A percentile compares a stretch with the other conserved stretches of the same genome.
Conservation (phyloP, 345 rosid genomes). For the Acer yangbiense region DNA sequence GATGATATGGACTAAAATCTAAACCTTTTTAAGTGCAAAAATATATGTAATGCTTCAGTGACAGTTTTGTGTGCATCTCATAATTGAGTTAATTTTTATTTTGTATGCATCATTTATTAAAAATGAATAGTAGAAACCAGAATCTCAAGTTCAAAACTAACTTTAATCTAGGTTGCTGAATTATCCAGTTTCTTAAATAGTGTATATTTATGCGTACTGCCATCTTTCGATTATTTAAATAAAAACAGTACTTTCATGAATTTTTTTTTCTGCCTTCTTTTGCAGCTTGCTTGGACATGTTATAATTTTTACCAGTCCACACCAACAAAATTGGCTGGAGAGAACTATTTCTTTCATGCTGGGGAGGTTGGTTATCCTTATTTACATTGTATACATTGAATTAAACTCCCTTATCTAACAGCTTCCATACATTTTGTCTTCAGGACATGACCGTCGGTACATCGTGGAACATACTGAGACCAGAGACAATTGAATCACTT, state of each 20-base stretch:
- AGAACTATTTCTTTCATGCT: conserved; percentile 80
- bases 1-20: neutral
- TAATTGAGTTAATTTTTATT: neutral
- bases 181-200: neutral
- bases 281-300: conserved; percentile 99
- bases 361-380: conserved; percentile 54
- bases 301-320: conserved; percentile 95
- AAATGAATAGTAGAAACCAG: neutral
- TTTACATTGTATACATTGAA: neutral
- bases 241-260: conserved; percentile 5
- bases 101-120: neutral
- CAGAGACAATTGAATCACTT: conserved; percentile 95
- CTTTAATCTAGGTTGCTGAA: conserved; percentile 1
- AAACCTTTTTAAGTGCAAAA: neutral
- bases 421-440: neutral
- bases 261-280: neutral
- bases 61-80: neutral
- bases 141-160: neutral
- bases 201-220: neutral
- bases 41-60: neutral
- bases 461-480: conserved; percentile 95
- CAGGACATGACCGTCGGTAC: conserved; percentile 99
- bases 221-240: neutral
- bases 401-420: neutral
- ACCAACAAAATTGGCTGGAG: conserved; percentile 93